Evolutionary conservation across 352 stramenopile genomes (phyloP), one percentile per base, ranked within the genome.

Genomic region (Phytopythium chamaehyphon): DNA sequence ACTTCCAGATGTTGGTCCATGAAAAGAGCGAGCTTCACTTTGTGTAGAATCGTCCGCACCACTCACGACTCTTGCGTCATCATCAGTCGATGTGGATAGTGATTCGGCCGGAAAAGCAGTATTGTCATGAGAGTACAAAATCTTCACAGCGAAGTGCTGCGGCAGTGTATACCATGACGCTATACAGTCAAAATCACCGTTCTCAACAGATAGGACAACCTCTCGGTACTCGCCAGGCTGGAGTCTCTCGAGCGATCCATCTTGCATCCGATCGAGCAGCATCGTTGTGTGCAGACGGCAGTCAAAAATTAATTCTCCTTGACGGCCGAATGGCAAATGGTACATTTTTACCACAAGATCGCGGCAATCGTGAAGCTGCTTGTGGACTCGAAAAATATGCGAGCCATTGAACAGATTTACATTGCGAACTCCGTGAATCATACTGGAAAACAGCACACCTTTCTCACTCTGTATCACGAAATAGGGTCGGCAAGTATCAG

Each of bases 401-500:
- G 71, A 47, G 7, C 80, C 79, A 16, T 54, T 61, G 10, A 72
- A 70, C 12, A 91, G 40, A 54, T 83, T 64, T 12, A 81, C 73
- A 55, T 90, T 72, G 36, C 76, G 75, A 2, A 95, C 76, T 18
- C 82, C 85, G 28, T 91, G 78, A 33, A 95, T 66, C 69, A 95
- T 82, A 52, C 85, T 95, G 28, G 85, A 95, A 54, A 91, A 95
- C 15, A 93, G 54, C 18, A 95, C 78, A 1, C 85, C 85, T 26
- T 92, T 90, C 38, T 93, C 85, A 43, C 83, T 91, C 54, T 93
- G 83, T 53, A 93, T 71, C 12, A 92, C 85, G 53, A 95, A 93
- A 50, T 95, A 93, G 1, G 85, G 85, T 5, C 85, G 77, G 47
- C 80, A 92, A 37, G 51, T 63, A 9, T 47, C 31, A 16, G 54